Conservation (phyloP, 306 rosid species). For the Prunus mume region DNA sequence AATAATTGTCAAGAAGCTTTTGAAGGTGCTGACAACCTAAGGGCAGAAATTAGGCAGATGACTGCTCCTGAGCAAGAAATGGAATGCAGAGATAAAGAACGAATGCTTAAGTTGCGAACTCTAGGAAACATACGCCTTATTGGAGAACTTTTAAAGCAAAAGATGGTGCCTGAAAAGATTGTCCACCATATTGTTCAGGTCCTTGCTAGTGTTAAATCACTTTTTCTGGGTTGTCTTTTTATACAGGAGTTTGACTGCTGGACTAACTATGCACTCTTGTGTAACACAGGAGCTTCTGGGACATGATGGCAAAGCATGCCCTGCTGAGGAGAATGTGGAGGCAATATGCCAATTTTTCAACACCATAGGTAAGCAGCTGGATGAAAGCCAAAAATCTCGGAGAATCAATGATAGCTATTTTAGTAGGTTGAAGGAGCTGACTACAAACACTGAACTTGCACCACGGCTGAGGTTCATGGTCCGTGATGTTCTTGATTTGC, state of each 20-base stretch:
- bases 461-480: slow-evolving; percentile 81
- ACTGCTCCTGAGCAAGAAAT: slow-evolving; percentile 37
- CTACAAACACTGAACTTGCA: slow-evolving; percentile 58
- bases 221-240: background rate
- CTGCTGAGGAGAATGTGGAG: slow-evolving; percentile 47
- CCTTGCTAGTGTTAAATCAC: background rate
- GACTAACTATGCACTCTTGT: slow-evolving; percentile 9
- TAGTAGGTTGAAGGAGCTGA: slow-evolving; percentile 65
- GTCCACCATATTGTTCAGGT: slow-evolving; percentile 50
- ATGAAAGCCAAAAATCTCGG: slow-evolving; percentile 68
- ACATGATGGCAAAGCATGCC: slow-evolving; percentile 27
- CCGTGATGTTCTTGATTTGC: slow-evolving; percentile 65
- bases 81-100: slow-evolving; percentile 42
- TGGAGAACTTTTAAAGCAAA: slow-evolving; percentile 43
- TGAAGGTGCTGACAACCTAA: slow-evolving; percentile 38
- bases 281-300: slow-evolving; percentile 36
- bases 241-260: background rate
- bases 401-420: slow-evolving; percentile 73
- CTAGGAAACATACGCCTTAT: slow-evolving; percentile 46
- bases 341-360: slow-evolving; percentile 68
- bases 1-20: slow-evolving; percentile 44
- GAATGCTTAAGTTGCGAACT: slow-evolving; percentile 38
- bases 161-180: slow-evolving; percentile 43
- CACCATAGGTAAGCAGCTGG: slow-evolving; percentile 89
- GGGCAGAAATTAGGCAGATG: slow-evolving; percentile 41